Percentiles rank a stretch among this genome's conserved stretches.
Conservation (phyloP, 345 rosid genomes). For the Dipteronia sinensis region DNA sequence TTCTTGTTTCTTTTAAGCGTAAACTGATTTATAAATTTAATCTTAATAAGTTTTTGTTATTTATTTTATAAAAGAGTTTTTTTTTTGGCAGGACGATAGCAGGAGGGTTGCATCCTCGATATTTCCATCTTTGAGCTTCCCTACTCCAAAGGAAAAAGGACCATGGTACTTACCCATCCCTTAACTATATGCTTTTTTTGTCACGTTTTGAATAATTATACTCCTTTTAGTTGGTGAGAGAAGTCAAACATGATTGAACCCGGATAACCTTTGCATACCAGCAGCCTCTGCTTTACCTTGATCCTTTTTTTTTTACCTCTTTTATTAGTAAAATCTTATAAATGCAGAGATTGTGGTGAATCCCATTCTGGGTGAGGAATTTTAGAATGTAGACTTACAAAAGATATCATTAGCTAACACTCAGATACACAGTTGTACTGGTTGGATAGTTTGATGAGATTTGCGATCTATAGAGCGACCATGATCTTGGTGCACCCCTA, state of each 20-base stretch:
- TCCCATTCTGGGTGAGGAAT: neutral
- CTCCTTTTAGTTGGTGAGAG: neutral
- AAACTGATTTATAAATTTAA: neutral
- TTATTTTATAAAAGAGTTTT: slow-evolving; percentile 19
- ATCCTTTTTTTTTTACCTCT: neutral
- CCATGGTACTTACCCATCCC: slow-evolving; percentile 53
- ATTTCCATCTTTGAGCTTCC: slow-evolving; percentile 72
- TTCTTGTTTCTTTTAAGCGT: neutral
- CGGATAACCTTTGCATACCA: neutral
- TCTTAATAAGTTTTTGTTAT: slow-evolving; percentile 2
- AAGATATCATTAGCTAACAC: slow-evolving; percentile 2
- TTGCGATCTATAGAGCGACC: neutral
- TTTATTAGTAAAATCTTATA: neutral
- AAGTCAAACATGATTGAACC: neutral
- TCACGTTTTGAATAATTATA: neutral
- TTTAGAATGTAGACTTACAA: neutral
- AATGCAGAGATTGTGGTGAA: neutral
- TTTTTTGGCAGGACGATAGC: slow-evolving; percentile 70
- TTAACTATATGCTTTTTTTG: neutral
- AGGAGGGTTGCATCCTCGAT: slow-evolving; percentile 68
- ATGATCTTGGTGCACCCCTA: neutral
- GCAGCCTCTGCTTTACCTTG: neutral
- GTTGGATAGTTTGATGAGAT: neutral
- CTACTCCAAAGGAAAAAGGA: slow-evolving; percentile 72
- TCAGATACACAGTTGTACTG: neutral